Evolutionary conservation across 106 monocot species (phyloP).

Genomic region (Acanthochlamys bracteata): DNA sequence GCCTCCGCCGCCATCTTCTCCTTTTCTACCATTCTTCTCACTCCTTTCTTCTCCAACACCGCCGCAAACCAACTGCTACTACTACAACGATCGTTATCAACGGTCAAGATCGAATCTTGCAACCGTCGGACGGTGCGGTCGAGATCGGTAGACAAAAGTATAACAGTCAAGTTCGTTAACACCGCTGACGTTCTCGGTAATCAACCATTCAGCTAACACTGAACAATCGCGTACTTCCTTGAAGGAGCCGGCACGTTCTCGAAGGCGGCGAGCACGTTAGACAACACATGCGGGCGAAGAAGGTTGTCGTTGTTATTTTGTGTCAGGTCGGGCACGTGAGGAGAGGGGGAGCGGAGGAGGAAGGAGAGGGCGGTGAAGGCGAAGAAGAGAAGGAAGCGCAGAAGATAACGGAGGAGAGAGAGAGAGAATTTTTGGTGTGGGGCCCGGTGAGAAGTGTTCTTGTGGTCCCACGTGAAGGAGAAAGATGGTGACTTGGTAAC

Average conservation of each 20-base stretch:
- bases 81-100: constrained; percentile 13
- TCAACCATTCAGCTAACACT: constrained; percentile 60
- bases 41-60: neutral
- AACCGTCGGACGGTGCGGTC: constrained; percentile 26
- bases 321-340: neutral
- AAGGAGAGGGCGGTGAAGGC: constrained; percentile 7
- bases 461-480: neutral
- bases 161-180: constrained; percentile 21
- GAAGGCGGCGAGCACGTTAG: constrained; percentile 38
- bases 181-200: constrained; percentile 42
- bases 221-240: constrained; percentile 51
- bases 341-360: constrained; percentile 3
- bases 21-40: neutral
- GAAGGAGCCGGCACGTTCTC: constrained; percentile 46
- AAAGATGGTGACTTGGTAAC: neutral
- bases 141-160: constrained; percentile 31
- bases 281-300: constrained; percentile 28
- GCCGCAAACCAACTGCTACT: neutral
- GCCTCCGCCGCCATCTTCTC: constrained; percentile 57
- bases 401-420: neutral
- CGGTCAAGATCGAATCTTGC: constrained; percentile 5
- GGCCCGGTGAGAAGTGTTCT: neutral
- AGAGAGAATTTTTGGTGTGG: constrained; percentile 1
- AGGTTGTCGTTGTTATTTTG: neutral
- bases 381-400: constrained; percentile 14